phyloP scores from a whole-genome alignment of 331 rosid genomes.

The Rhamnella rubrinervis region DNA sequence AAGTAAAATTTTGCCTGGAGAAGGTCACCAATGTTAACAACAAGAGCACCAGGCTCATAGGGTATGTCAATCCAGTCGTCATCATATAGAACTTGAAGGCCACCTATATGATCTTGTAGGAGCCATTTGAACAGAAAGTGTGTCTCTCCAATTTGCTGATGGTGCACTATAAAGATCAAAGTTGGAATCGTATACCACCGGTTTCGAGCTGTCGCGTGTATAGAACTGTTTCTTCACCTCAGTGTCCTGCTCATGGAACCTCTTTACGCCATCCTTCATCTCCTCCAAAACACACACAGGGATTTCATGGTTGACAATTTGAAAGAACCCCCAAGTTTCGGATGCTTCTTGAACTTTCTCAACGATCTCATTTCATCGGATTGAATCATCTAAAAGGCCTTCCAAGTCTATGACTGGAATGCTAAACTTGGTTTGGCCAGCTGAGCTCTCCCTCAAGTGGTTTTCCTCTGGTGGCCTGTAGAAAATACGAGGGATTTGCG shows the following conservation, averaged over 20 bases:
- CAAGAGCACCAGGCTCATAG: conserved; percentile 32
- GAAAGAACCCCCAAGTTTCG: conserved; percentile 39
- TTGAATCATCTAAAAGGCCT: background rate
- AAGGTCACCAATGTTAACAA: conserved; percentile 29
- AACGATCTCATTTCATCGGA: background rate
- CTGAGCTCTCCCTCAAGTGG: background rate
- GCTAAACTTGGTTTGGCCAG: background rate
- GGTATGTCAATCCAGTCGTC: conserved; percentile 46
- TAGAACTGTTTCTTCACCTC: conserved; percentile 39
- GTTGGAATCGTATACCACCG: conserved; percentile 38
- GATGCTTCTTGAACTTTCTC: conserved; percentile 19
- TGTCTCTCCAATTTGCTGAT: conserved; percentile 43
- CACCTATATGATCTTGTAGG: conserved; percentile 65
- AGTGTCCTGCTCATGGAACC: conserved; percentile 31
- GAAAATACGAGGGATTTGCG: conserved; percentile 6
- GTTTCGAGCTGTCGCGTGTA: conserved; percentile 24
- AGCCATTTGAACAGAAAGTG: conserved; percentile 20
- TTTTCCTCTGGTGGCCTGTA: background rate
- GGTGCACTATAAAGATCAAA: conserved; percentile 34
- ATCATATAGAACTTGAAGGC: conserved; percentile 49
- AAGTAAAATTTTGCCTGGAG: conserved; percentile 39
- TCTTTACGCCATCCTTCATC: conserved; percentile 29
- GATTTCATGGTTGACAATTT: conserved; percentile 46
- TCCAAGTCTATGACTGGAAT: conserved; percentile 53
- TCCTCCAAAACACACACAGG: conserved; percentile 20